Evolutionary conservation across 2,329 filamentous ascomycete genomes (phyloP).

Genomic region (Trichoderma sp.): DNA sequence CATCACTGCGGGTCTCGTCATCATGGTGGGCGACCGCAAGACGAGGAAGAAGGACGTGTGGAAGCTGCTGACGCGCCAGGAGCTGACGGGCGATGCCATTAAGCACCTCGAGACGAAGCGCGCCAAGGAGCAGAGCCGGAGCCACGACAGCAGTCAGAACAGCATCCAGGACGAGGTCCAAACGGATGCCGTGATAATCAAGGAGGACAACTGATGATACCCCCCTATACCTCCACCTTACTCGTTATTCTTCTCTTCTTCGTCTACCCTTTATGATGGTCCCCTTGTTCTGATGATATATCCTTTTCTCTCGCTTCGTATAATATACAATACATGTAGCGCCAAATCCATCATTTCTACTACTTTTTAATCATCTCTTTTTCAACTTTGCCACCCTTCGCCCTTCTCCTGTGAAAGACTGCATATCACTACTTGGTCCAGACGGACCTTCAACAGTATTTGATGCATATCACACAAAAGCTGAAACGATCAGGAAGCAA

Average conservation of each 20-base stretch:
- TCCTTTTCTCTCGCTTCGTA: background rate
- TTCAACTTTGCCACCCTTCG: background rate
- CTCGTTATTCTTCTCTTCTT: background rate
- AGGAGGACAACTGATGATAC: constrained; percentile 9
- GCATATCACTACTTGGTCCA: constrained; percentile 4
- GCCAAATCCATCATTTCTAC: background rate
- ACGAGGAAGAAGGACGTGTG: constrained; percentile 86
- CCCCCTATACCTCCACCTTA: background rate
- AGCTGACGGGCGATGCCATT: constrained; percentile 65
- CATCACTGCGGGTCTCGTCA: constrained; percentile 73
- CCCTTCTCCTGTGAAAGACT: background rate
- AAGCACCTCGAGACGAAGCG: constrained; percentile 46
- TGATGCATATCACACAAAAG: background rate
- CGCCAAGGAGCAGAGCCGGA: constrained; percentile 27
- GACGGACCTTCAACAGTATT: background rate
- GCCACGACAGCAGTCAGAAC: constrained; percentile 20
- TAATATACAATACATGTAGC: background rate
- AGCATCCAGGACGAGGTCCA: constrained; percentile 2
- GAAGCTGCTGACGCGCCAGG: constrained; percentile 73
- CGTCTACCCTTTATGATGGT: background rate
- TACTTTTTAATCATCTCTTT: background rate
- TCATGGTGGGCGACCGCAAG: constrained; percentile 72
- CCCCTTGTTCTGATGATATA: background rate
- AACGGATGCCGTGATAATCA: constrained; percentile 2
- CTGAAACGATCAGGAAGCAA: background rate